These are phyloP conservation scores for Oleoguttula mirabilis DNA, from an alignment of 495 filamentous ascomycete genomes.

Conservation along the genomic window DNA sequence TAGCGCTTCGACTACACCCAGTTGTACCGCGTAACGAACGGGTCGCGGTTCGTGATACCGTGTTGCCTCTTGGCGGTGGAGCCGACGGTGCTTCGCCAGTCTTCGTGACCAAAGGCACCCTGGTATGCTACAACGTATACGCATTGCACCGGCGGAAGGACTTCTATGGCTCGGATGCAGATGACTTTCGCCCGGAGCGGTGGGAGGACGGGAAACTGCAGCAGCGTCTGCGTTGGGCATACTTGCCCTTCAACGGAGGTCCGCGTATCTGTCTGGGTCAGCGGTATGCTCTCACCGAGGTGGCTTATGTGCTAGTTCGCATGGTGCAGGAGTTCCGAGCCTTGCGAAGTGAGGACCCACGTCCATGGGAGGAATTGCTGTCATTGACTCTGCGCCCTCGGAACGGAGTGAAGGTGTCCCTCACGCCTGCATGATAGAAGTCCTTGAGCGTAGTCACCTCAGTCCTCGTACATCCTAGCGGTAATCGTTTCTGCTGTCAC, in stretches of 20 bases:
- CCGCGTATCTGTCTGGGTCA: slow-evolving; percentile 28
- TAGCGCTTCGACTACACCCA: not conserved
- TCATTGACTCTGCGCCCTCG: too few species aligned
- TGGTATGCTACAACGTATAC: slow-evolving; percentile 30
- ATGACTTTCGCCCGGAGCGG: slow-evolving; percentile 21
- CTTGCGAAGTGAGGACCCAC: too few species aligned
- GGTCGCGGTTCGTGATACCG: slow-evolving; percentile 23
- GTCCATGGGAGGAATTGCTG: too few species aligned
- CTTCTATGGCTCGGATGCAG: slow-evolving; percentile 21
- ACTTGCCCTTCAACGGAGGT: slow-evolving; percentile 25
- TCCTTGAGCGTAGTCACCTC: too few species aligned
- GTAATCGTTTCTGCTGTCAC: too few species aligned
- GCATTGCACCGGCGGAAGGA: slow-evolving; percentile 25
- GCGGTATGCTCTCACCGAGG: slow-evolving; percentile 28
- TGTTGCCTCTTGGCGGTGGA: slow-evolving; percentile 40
- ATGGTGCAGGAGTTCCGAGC: slow-evolving; percentile 25
- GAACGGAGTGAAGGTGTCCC: too few species aligned
- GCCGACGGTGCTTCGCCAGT: slow-evolving; percentile 35
- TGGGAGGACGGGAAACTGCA: slow-evolving; percentile 13
- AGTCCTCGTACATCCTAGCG: too few species aligned
- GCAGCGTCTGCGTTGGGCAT: slow-evolving; percentile 22
- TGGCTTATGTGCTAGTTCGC: slow-evolving; percentile 18
- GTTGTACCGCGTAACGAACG: not conserved
- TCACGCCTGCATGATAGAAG: too few species aligned
- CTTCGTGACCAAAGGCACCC: slow-evolving; percentile 33